Percentiles rank a stretch among this genome's conserved stretches.
These are phyloP conservation scores for Colletotrichum sidae DNA, from an alignment of 2,329 filamentous ascomycete genomes.

Conservation along the genomic window DNA sequence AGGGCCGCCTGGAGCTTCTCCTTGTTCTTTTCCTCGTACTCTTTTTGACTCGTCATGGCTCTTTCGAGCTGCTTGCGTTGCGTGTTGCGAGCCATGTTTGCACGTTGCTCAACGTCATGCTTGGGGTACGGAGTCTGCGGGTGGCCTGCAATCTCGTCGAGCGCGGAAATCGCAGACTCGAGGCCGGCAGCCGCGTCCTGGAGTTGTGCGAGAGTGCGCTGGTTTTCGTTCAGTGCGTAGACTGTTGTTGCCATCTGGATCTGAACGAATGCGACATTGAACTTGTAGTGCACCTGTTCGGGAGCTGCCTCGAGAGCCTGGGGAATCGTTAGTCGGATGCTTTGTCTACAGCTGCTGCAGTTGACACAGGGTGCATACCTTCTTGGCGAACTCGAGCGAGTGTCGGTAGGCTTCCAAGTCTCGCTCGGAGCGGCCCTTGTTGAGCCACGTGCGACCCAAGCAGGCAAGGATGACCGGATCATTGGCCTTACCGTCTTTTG, in stretches of 20 bases:
- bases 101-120: conserved; percentile 90
- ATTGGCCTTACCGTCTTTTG: conserved; percentile 78
- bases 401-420: conserved; percentile 68
- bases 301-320: conserved; percentile 82
- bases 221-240: conserved; percentile 78
- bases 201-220: conserved; percentile 83
- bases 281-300: conserved; percentile 90
- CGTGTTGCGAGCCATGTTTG: conserved; percentile 97
- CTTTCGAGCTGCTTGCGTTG: conserved; percentile 92
- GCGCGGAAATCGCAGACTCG: conserved; percentile 83
- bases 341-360: neutral
- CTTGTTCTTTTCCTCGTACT: conserved; percentile 94
- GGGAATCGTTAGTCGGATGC: neutral
- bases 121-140: conserved; percentile 87
- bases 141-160: conserved; percentile 72
- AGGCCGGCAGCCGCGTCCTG: conserved; percentile 83
- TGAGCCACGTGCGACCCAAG: conserved; percentile 87
- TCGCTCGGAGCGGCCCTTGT: conserved; percentile 76
- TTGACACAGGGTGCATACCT: conserved; percentile 57
- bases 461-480: conserved; percentile 87
- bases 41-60: conserved; percentile 83
- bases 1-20: conserved; percentile 86
- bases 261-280: conserved; percentile 98
- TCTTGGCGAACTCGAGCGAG: conserved; percentile 71
- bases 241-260: conserved; percentile 91